Evolutionary conservation across 495 filamentous ascomycete species (phyloP).

Genomic region (Daldinia caldariorum): DNA sequence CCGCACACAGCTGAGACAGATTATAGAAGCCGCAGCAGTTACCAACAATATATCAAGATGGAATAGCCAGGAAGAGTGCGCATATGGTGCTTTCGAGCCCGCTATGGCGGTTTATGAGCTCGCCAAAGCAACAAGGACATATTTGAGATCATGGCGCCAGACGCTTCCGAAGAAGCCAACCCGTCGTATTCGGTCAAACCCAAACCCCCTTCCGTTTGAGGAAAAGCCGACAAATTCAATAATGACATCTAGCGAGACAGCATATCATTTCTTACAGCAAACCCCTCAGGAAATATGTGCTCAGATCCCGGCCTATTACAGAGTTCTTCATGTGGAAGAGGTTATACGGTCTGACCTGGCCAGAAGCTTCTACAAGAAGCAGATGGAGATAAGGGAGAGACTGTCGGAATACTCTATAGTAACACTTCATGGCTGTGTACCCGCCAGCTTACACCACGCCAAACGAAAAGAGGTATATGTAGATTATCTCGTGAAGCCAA

Average conservation of each 20-base stretch:
- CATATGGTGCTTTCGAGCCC: slow-evolving; percentile 36
- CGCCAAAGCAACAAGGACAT: slow-evolving; percentile 20
- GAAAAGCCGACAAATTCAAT: slow-evolving; percentile 25
- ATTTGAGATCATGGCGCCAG: slow-evolving; percentile 30
- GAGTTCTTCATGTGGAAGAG: slow-evolving; percentile 56
- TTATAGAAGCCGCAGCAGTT: slow-evolving; percentile 7
- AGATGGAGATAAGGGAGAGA: slow-evolving; percentile 42
- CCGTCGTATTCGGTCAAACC: background rate
- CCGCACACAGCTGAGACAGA: slow-evolving; percentile 30
- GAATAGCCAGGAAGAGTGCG: slow-evolving; percentile 22
- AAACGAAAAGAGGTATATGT: slow-evolving; percentile 46
- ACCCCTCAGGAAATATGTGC: slow-evolving; percentile 51
- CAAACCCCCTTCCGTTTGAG: slow-evolving; percentile 12
- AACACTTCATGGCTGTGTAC: slow-evolving; percentile 17
- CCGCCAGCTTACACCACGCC: slow-evolving; percentile 34
- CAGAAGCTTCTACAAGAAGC: slow-evolving; percentile 44
- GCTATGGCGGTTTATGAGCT: slow-evolving; percentile 35
- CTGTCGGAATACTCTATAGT: slow-evolving; percentile 25
- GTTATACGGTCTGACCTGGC: slow-evolving; percentile 50
- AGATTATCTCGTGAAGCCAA: slow-evolving; percentile 46
- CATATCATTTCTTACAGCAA: slow-evolving; percentile 44
- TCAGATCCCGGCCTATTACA: slow-evolving; percentile 43
- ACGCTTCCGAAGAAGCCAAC: background rate
- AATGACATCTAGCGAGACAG: slow-evolving; percentile 33
- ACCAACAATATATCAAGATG: slow-evolving; percentile 40